Evolutionary conservation across 768 basidiomycete genomes (phyloP), one percentile per base, ranked within the genome.

Genomic region (Strobilomyces echinocephalus): DNA sequence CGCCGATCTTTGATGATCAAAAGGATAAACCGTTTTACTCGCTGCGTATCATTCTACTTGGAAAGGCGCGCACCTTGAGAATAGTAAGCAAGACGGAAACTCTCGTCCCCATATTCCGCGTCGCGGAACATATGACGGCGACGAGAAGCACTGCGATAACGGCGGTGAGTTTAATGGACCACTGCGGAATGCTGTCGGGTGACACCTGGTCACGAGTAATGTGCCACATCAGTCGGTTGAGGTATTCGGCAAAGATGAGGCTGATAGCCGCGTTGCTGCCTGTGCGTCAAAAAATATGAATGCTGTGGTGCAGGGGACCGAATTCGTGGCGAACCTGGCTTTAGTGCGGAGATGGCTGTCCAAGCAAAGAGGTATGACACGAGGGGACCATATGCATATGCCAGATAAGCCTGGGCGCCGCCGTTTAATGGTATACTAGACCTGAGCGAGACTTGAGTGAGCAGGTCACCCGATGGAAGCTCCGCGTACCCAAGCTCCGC

Each of bases 291-390:
- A 24, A 60, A 41, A 39, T n/a, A 6, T 45, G 12, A 9, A 8
- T 2, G n/a, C 0, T 40, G 2, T 8, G 10, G 15, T 1, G 5
- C 14, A 39, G 45, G 16, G 12, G 2, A 38, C 15, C 16, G 16
- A 40, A 44, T 20, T 43, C 48, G n/a, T 61, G 3, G 58, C 72
- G 48, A 60, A 87, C 87, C 87, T 63, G 94, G 93, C 64, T 86
- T 93, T 16, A 95, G 72, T 15, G 89, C 88, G 38, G 88, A 86
- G 50, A 95, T 95, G 5, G 91, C 87, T 14, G 92, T 94, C 92
- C 94, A 99, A 15, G 93, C 86, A 72, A 91, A 99, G 10, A 97
- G 78, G 68, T 92, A 99, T 8, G 94, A 91, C 36, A 87, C 74
- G 16, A 91, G 76, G 24, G 91, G 90, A 2, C 88, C 91, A 64